Conservation (phyloP, 208 protist species). For the Leishmania tarentolae region DNA sequence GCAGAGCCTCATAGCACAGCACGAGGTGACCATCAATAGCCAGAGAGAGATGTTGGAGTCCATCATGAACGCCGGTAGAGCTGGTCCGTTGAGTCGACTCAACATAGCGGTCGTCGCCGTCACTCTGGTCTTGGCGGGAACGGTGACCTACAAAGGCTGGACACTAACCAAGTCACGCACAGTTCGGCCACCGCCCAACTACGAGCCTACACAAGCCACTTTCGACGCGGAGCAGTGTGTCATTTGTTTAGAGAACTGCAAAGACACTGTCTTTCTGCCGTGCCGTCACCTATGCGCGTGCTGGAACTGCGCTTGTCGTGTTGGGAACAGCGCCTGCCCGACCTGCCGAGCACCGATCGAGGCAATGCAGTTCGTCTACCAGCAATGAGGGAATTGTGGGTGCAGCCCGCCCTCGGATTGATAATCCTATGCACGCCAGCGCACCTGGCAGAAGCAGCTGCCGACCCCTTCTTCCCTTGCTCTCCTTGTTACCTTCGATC, state of each 20-base stretch:
- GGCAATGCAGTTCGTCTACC: conserved; percentile 62
- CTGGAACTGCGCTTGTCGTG: conserved; percentile 55
- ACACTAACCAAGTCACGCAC: conserved; percentile 7
- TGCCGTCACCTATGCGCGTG: conserved; percentile 75
- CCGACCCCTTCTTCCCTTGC: not conserved
- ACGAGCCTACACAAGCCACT: conserved; percentile 46
- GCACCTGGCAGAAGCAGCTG: not conserved
- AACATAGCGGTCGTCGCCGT: conserved; percentile 26
- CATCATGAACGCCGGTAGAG: conserved; percentile 18
- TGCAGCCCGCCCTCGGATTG: not conserved
- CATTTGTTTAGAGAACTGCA: conserved; percentile 59
- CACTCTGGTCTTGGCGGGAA: conserved; percentile 23
- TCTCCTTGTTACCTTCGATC: not conserved
- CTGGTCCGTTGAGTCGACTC: not conserved
- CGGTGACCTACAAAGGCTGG: conserved; percentile 34
- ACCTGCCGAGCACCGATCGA: conserved; percentile 44
- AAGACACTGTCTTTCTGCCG: conserved; percentile 72
- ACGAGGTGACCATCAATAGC: conserved; percentile 56
- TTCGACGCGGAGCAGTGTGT: conserved; percentile 72
- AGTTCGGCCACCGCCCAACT: conserved; percentile 42
- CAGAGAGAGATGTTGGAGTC: conserved; percentile 65
- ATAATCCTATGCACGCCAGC: not conserved
- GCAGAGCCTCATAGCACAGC: conserved; percentile 59
- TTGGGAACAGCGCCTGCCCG: conserved; percentile 44
- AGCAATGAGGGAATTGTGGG: conserved; percentile 24